phyloP scores from a whole-genome alignment of 106 monocot species.

The Apostasia shenzhenica region DNA sequence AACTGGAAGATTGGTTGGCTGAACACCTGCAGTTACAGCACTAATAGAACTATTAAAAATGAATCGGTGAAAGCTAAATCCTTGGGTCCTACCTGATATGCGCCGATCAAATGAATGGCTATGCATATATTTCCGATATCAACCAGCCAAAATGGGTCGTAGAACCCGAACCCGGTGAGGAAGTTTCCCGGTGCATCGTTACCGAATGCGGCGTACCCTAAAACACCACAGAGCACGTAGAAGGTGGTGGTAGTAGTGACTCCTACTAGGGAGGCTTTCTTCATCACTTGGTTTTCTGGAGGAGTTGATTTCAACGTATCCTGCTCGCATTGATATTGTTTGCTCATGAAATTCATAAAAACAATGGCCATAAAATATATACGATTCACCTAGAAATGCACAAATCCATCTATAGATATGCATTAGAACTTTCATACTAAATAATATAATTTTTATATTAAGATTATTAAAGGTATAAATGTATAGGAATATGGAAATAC shows the following conservation, averaged over 20 bases:
- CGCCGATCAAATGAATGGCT: slow-evolving; percentile 79
- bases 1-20: slow-evolving; percentile 27
- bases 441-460: too few relatives aligned
- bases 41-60: not conserved
- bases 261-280: slow-evolving; percentile 50
- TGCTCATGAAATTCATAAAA: too few relatives aligned
- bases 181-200: slow-evolving; percentile 79
- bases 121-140: slow-evolving; percentile 63
- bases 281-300: slow-evolving; percentile 75
- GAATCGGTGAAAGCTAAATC: slow-evolving; percentile 9
- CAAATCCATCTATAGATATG: too few relatives aligned
- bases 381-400: not conserved
- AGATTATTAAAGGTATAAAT: too few relatives aligned
- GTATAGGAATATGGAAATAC: too few relatives aligned
- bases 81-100: slow-evolving; percentile 62
- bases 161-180: slow-evolving; percentile 94
- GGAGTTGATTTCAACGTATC: slow-evolving; percentile 65
- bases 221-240: slow-evolving; percentile 85
- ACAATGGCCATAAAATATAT: not conserved
- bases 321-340: slow-evolving; percentile 8
- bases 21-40: slow-evolving; percentile 15
- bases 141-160: slow-evolving; percentile 81
- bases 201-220: slow-evolving; percentile 91
- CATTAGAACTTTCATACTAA: too few relatives aligned
- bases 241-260: slow-evolving; percentile 66